Evolutionary conservation across 805 yeast genomes (phyloP), one percentile per base, ranked within the genome.

Genomic region (Myxozyma neotropica): DNA sequence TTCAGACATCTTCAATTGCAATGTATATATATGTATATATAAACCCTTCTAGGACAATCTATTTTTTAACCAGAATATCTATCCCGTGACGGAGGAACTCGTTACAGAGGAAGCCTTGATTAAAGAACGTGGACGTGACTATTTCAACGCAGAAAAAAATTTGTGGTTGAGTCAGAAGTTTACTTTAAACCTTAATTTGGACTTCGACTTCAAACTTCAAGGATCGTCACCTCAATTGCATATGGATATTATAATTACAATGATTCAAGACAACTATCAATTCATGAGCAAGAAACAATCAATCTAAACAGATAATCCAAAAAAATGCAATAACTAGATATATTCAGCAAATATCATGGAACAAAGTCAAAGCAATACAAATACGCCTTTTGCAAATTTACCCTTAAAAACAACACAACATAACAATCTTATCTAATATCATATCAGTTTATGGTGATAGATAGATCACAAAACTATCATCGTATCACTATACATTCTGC

Each of bases 171-270:
- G 13, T 35, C 43, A 48, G 23, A 8, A 36, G 33, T 23, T 47
- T 47, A 33, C 12, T 33, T 33, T 17, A 47, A 47, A 47, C 42
- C 21, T 46, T 46, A 33, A 7, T 44, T 44, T n/a, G 47, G 26
- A n/a, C 42, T 15, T n/a, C n/a, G n/a, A n/a, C n/a, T n/a, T n/a
- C n/a, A n/a, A n/a, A n/a, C n/a, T n/a, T n/a, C n/a, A n/a, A n/a
- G n/a, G n/a, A n/a, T n/a, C n/a, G n/a, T n/a, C n/a, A n/a, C n/a
- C n/a, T n/a, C n/a, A n/a, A n/a, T n/a, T n/a, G 12, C 13, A 8
- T 33, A n/a, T n/a, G n/a, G n/a, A n/a, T n/a, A n/a, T n/a, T n/a
- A n/a, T n/a, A n/a, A n/a, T n/a, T n/a, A n/a, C n/a, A n/a, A n/a
- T n/a, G n/a, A n/a, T n/a, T n/a, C 10, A 29, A 29, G 10, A 6